Base-by-base conservation (phyloP, 2,329 filamentous ascomycete species). In the Penicillium sp. region DNA sequence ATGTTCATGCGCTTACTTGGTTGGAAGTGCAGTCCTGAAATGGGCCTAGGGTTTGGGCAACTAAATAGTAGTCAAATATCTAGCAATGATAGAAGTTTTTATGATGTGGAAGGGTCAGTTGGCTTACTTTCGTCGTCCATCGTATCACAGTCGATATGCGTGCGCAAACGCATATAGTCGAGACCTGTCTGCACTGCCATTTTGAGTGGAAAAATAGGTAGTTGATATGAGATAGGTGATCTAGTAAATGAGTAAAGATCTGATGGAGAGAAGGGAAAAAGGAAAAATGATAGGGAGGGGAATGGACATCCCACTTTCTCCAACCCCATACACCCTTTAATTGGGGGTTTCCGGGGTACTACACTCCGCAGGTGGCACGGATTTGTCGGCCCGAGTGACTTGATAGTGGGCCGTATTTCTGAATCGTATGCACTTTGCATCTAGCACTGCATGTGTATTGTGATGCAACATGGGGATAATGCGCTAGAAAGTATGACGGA, bases 11-110 rank as follows among this genome's bases (percentile, higher is more conserved):
- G 25, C 50, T 46, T 62, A 81, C 81, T 70, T 83, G 81, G 53
- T 83, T 83, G 1, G 81, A 83, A 21, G 81, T 84, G 59, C 79
- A 83, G 60, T 83, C 81, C 5, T 76, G 70, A 56, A 83, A 84
- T 1, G 79, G 79, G 15, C 78, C 81, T 3, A 81, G 63, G 8
- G 70, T 63, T 63, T 72, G 74, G 13, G 78, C 76, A 36, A 82
- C 81, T 81, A 57, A 10, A 40, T 19, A 29, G 2, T 13, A 11
- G 21, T 61, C 16, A 55, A 31, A 11, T 29, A 33, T 31, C 10
- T 23, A 21, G 6, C 55, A 33, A 64, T 23, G n/a, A 50, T 34
- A 33, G 34, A 34, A 6, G 25, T 27, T 8, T 16, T 29, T 47
- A 25, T 16, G 8, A 27, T 23, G 4, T n/a, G 23, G 19, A 33